These are phyloP conservation scores for Gossypium sturtianum DNA, from an alignment of 345 rosid genomes.

Conservation along the genomic window DNA sequence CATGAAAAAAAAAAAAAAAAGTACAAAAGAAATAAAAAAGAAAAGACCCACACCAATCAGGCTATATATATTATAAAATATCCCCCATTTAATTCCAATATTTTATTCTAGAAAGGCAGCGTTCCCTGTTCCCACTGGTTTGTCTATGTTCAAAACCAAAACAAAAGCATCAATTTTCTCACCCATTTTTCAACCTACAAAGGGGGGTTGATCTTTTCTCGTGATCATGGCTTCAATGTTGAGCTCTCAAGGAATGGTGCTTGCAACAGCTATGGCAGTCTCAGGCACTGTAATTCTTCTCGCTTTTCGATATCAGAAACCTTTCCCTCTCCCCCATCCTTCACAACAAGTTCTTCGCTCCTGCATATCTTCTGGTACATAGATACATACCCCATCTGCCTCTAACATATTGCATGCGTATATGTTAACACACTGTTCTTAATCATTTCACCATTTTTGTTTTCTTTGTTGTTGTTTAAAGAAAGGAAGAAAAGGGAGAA, in stretches of 20 bases:
- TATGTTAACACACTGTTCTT: background rate
- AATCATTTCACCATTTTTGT: background rate
- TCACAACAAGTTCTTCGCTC: constrained; percentile 34
- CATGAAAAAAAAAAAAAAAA: background rate
- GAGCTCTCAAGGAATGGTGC: constrained; percentile 48
- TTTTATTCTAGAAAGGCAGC: background rate
- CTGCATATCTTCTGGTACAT: constrained; percentile 49
- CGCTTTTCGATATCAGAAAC: constrained; percentile 46
- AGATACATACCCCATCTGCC: no score
- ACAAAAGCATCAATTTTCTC: background rate
- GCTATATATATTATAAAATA: background rate
- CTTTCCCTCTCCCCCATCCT: constrained; percentile 8
- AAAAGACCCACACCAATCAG: constrained; percentile 1
- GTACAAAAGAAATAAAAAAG: background rate
- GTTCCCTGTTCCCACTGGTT: background rate
- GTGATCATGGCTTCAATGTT: constrained; percentile 40
- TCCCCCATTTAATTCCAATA: constrained; percentile 1
- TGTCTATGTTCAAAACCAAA: background rate
- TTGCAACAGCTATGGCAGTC: constrained; percentile 72
- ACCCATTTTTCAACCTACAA: no score
- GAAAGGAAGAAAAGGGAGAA: constrained; percentile 8
- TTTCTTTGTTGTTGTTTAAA: background rate
- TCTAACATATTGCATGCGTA: background rate
- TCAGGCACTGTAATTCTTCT: constrained; percentile 69
- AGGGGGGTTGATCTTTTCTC: no score